Base-by-base conservation (phyloP, 139 green algal genomes). In the Nannochloris sp. region DNA sequence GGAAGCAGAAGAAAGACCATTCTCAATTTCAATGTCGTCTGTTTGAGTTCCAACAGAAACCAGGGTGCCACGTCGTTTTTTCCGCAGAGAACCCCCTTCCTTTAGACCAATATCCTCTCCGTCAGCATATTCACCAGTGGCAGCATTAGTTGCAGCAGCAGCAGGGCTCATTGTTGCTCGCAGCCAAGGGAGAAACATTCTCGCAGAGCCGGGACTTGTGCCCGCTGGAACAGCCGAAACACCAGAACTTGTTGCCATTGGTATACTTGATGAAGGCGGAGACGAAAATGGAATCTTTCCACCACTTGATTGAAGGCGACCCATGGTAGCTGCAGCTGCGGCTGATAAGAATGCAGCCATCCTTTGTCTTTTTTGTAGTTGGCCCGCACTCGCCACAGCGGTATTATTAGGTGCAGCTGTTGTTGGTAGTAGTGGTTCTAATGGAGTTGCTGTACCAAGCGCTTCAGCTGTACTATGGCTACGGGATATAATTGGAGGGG, bases 291-390 rank as follows among this genome's bases (percentile, higher is more conserved):
- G n/a, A n/a, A n/a, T n/a, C n/a, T n/a, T n/a, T n/a, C n/a, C 48
- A 10, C 9, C 48, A 29, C 27, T 27, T 19, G 42, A 51, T 19
- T 51, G 42, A 19, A 51, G 19, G 19, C 42, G 42, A 19, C 42
- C 42, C 42, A 51, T 19, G n/a, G n/a, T n/a, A 8, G 48, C 48
- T 9, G 10, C 9, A 27, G 8, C 9, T 29, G 48, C 48, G 48
- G 24, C 55, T 7, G 33, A 24, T 14, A 72, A 57, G 27, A 64
- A 65, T 3, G 65, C 27, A 4, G 55, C 65, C 65, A 72, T 56
- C 14, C 65, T 45, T 57, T 58, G 65, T 57, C 54, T 56, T 45
- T 65, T 65, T 2, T 53, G 27, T 45, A 27, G 27, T 45, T 72
- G 65, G 31, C 45, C 19, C 42, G 42, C 42, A 19, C 19, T 27